Evolutionary conservation across 768 basidiomycete genomes (phyloP).

Genomic region (Amanita pseudoporphyria): DNA sequence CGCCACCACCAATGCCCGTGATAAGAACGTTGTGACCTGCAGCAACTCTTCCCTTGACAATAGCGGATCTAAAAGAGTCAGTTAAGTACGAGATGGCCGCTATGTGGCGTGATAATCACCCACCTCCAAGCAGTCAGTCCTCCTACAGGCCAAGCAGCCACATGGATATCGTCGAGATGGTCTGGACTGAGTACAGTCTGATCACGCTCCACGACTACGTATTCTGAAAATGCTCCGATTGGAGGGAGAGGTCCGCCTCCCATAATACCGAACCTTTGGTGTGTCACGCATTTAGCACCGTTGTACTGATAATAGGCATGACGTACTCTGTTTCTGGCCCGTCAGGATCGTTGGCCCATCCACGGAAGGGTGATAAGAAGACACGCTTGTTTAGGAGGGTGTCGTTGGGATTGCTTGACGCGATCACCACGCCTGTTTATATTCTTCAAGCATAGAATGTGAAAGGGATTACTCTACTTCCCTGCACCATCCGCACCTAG

Average conservation of each 20-base stretch:
- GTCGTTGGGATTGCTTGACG: conserved; percentile 43
- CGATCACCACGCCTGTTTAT: conserved; percentile 49
- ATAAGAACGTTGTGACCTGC: conserved; percentile 67
- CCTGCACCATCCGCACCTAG: conserved; percentile 74
- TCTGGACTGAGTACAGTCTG: conserved; percentile 56
- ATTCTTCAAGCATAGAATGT: neutral
- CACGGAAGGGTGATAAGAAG: conserved; percentile 66
- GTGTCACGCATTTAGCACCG: neutral
- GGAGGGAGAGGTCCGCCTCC: conserved; percentile 46
- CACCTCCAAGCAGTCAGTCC: conserved; percentile 84
- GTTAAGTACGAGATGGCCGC: neutral
- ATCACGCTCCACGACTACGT: conserved; percentile 62
- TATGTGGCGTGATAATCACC: conserved; percentile 9
- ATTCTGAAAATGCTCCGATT: conserved; percentile 69
- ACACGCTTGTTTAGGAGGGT: conserved; percentile 53
- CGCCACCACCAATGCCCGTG: conserved; percentile 79
- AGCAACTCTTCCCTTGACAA: conserved; percentile 55
- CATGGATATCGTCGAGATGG: conserved; percentile 58
- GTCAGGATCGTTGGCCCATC: conserved; percentile 60
- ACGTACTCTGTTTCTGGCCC: conserved; percentile 55
- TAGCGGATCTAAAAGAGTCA: conserved; percentile 38
- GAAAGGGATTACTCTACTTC: conserved; percentile 17
- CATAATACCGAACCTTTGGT: conserved; percentile 49
- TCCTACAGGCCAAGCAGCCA: conserved; percentile 70
- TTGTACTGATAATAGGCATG: neutral